Evolutionary conservation across 371 early-diverging fungal species (phyloP).

Genomic region (Dinochytrium kinnereticum): DNA sequence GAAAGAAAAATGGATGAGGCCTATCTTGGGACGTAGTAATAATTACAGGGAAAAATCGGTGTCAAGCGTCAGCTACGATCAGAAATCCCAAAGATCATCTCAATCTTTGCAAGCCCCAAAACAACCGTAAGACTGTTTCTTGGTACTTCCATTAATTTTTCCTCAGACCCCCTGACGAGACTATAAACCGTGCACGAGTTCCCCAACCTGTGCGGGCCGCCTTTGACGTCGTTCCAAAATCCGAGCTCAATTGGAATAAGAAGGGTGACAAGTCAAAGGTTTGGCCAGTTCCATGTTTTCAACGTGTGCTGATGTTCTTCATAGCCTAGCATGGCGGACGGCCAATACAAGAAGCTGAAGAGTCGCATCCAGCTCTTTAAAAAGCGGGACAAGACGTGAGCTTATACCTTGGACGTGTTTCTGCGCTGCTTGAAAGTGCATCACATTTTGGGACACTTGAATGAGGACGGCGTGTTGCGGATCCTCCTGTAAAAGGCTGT

Average conservation of each 20-base stretch:
- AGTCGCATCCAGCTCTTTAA: conserved; percentile 9
- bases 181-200: conserved; percentile 13
- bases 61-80: neutral
- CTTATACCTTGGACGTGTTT: no score
- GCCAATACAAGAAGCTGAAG: conserved; percentile 17
- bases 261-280: conserved; percentile 10
- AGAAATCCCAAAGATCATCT: neutral
- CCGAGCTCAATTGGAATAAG: conserved; percentile 15
- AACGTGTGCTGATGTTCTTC: neutral
- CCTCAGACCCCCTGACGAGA: neutral
- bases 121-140: neutral
- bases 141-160: neutral
- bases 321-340: neutral
- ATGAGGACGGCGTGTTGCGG: no score
- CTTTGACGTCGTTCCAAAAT: conserved; percentile 26
- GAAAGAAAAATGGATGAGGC: conserved; percentile 85
- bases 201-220: conserved; percentile 10
- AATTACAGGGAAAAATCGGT: conserved; percentile 68
- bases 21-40: conserved; percentile 78
- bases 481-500: no score
- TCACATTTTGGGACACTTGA: no score
- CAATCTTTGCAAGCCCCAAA: neutral
- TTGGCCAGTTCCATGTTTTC: neutral
- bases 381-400: conserved; percentile 11
- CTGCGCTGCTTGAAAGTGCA: no score